These are phyloP conservation scores for Talaromyces rugulosus DNA, from an alignment of 2,329 filamentous ascomycete genomes.

Conservation along the genomic window DNA sequence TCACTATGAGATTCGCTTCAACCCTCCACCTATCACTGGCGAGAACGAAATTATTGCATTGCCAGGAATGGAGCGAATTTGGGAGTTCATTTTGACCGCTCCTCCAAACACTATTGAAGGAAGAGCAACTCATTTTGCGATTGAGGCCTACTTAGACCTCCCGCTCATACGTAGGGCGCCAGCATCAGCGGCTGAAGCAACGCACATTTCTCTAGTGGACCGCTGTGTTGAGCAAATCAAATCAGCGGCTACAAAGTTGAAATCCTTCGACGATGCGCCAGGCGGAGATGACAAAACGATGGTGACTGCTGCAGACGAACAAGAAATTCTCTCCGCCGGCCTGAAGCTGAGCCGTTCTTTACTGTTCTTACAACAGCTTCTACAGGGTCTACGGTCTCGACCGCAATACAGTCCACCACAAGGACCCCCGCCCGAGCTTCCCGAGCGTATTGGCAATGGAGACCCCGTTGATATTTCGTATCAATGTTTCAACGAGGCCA, in stretches of 20 bases:
- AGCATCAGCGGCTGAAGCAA: constrained; percentile 47
- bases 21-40: constrained; percentile 45
- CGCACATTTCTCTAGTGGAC: constrained; percentile 67
- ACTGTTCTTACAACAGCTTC: constrained; percentile 62
- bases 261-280: constrained; percentile 42
- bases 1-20: constrained; percentile 52
- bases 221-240: constrained; percentile 69
- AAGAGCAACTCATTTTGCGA: constrained; percentile 65
- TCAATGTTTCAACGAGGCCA: constrained; percentile 64
- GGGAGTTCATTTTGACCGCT: constrained; percentile 72
- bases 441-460: constrained; percentile 54
- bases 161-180: constrained; percentile 38
- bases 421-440: constrained; percentile 57
- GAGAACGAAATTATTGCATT: constrained; percentile 41
- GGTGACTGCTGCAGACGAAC: constrained; percentile 47
- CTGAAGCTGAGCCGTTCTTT: constrained; percentile 65
- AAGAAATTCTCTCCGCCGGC: constrained; percentile 53
- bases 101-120: constrained; percentile 62
- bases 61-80: constrained; percentile 65
- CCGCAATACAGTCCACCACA: constrained; percentile 59
- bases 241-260: constrained; percentile 57
- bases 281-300: constrained; percentile 52
- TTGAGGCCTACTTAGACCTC: constrained; percentile 66
- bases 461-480: constrained; percentile 66
- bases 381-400: constrained; percentile 49